A percentile compares a stretch with the other conserved stretches of the same genome.
phyloP scores from a whole-genome alignment of 1,284 basidiomycete genomes.

The Trichosporon asahii region DNA sequence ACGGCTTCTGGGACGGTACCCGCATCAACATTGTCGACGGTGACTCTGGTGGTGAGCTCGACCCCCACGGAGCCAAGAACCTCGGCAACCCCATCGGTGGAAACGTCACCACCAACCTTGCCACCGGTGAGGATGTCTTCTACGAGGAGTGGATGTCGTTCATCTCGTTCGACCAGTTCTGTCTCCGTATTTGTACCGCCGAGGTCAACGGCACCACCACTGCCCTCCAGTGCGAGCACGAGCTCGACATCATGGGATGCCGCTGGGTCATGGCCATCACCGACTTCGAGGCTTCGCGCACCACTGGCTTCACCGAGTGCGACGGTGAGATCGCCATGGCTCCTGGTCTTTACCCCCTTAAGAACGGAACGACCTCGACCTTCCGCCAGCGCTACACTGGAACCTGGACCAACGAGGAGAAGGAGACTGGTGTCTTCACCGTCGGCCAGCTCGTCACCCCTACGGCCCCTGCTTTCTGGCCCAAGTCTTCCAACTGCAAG shows the following conservation, averaged over 20 bases:
- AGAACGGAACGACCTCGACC: conserved; percentile 47
- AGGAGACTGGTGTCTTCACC: conserved; percentile 28
- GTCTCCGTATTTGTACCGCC: conserved; percentile 52
- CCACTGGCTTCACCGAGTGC: conserved; percentile 48
- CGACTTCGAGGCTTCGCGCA: conserved; percentile 43
- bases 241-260: conserved; percentile 52
- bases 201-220: conserved; percentile 39
- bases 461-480: conserved; percentile 39
- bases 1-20: conserved; percentile 53
- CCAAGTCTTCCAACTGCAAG: conserved; percentile 48
- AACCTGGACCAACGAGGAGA: conserved; percentile 31
- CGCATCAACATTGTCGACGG: conserved; percentile 52
- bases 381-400: conserved; percentile 53
- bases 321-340: conserved; percentile 51
- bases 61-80: conserved; percentile 52
- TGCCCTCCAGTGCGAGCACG: conserved; percentile 48
- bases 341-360: conserved; percentile 48
- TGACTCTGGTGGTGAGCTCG: conserved; percentile 54
- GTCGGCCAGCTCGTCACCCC: conserved; percentile 46
- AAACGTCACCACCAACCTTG: conserved; percentile 55
- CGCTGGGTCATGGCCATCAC: conserved; percentile 52
- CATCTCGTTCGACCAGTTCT: conserved; percentile 51
- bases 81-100: conserved; percentile 57
- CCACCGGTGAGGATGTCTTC: conserved; percentile 53
- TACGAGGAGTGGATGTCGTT: conserved; percentile 57